A percentile compares a stretch with the other conserved stretches of the same genome.
These are phyloP conservation scores for Venturia aucupariae DNA, from an alignment of 2,329 filamentous ascomycete genomes.

Conservation along the genomic window DNA sequence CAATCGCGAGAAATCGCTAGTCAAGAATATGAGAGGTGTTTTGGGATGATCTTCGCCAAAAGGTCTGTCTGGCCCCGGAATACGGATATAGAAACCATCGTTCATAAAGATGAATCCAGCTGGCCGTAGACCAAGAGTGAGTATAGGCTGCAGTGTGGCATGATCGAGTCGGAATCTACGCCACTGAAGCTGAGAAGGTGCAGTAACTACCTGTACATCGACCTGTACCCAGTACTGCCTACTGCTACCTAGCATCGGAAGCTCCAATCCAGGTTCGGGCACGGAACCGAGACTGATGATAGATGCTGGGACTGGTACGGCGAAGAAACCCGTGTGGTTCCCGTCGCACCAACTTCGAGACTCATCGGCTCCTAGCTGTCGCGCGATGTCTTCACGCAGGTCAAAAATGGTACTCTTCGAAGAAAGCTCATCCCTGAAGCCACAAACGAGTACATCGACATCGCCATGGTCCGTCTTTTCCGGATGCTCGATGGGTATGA, in stretches of 20 bases:
- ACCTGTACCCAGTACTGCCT: neutral
- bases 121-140: neutral
- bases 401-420: neutral
- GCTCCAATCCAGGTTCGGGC: neutral
- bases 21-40: neutral
- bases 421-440: neutral
- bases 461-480: constrained; percentile 1
- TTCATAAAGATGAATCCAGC: neutral
- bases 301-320: neutral
- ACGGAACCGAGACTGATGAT: neutral
- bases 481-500: neutral
- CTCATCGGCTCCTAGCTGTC: neutral
- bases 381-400: neutral
- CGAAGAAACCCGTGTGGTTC: neutral
- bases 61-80: neutral
- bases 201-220: neutral
- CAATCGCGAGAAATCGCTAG: neutral
- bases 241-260: neutral
- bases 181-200: neutral
- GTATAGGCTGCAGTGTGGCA: neutral
- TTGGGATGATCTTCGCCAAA: neutral
- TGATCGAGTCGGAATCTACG: neutral
- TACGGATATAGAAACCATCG: neutral
- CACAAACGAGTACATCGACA: neutral
- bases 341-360: neutral